phyloP scores from a whole-genome alignment of 2,329 filamentous ascomycete genomes.

The Exophiala spinifera region DNA sequence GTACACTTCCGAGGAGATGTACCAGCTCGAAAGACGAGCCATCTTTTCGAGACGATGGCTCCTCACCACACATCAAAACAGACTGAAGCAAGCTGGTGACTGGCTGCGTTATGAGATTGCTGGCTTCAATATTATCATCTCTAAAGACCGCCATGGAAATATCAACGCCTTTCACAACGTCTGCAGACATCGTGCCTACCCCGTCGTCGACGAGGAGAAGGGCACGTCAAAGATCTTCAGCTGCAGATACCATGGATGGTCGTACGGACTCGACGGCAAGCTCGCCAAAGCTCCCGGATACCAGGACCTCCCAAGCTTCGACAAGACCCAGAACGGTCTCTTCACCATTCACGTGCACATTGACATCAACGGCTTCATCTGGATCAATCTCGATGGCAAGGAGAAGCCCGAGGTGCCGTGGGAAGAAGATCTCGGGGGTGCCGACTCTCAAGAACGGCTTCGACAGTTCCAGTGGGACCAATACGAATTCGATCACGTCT shows the following conservation, averaged over 20 bases:
- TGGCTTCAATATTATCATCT: slow-evolving; percentile 55
- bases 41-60: slow-evolving; percentile 50
- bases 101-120: slow-evolving; percentile 35
- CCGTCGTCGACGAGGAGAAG: slow-evolving; percentile 41
- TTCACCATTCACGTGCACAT: slow-evolving; percentile 34
- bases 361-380: slow-evolving; percentile 19
- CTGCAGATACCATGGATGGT: slow-evolving; percentile 63
- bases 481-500: slow-evolving; percentile 45
- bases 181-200: slow-evolving; percentile 59
- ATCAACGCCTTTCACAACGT: slow-evolving; percentile 64
- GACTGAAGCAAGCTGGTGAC: slow-evolving; percentile 50
- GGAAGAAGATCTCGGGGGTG: slow-evolving; percentile 15
- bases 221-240: slow-evolving; percentile 44
- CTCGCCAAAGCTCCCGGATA: slow-evolving; percentile 60
- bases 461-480: slow-evolving; percentile 53
- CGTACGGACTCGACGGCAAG: slow-evolving; percentile 57
- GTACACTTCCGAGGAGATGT: slow-evolving; percentile 47
- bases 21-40: slow-evolving; percentile 47
- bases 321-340: slow-evolving; percentile 55
- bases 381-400: slow-evolving; percentile 19
- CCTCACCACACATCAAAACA: slow-evolving; percentile 38
- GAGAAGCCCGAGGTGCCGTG: slow-evolving; percentile 15
- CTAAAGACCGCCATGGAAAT: slow-evolving; percentile 48
- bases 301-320: slow-evolving; percentile 54
- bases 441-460: slow-evolving; percentile 48